phyloP scores from a whole-genome alignment of 83 land plant species.

The Thuja plicata region DNA sequence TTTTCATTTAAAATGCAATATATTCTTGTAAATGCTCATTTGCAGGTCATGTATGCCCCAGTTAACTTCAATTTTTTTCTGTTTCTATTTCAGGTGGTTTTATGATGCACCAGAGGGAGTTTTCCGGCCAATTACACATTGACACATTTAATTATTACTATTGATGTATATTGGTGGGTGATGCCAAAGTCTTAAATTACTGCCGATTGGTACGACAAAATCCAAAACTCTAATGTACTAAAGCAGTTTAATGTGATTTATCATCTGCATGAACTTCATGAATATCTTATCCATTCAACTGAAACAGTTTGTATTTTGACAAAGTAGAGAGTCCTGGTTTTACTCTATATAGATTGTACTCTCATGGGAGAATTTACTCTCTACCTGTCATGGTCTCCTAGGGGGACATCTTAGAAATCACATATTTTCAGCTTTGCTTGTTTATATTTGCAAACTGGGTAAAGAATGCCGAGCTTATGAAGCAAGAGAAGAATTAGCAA shows the following conservation, averaged over 20 bases:
- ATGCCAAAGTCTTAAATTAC: not conserved
- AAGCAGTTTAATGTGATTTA: not conserved
- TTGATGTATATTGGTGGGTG: not conserved
- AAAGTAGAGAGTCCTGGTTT: not conserved
- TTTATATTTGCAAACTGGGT: not conserved
- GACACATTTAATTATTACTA: not conserved
- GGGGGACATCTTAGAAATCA: not conserved
- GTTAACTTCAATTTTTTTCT: not conserved
- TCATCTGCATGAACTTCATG: not conserved
- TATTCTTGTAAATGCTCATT: not conserved
- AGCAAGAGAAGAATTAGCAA: not conserved
- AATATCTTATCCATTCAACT: not conserved
- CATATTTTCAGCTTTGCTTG: not conserved
- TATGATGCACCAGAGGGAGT: conserved; percentile 34
- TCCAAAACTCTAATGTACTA: not conserved
- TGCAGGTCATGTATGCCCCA: not conserved
- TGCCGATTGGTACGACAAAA: not conserved
- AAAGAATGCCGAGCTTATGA: not conserved
- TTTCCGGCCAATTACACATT: not conserved
- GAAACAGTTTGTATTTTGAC: not conserved
- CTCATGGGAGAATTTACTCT: not conserved
- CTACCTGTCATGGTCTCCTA: not conserved
- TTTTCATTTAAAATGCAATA: not conserved
- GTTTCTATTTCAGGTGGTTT: conserved; percentile 25
- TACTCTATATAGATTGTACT: not conserved